Evolutionary conservation across 768 basidiomycete species (phyloP).

Genomic region (Multifurca ochricompacta): DNA sequence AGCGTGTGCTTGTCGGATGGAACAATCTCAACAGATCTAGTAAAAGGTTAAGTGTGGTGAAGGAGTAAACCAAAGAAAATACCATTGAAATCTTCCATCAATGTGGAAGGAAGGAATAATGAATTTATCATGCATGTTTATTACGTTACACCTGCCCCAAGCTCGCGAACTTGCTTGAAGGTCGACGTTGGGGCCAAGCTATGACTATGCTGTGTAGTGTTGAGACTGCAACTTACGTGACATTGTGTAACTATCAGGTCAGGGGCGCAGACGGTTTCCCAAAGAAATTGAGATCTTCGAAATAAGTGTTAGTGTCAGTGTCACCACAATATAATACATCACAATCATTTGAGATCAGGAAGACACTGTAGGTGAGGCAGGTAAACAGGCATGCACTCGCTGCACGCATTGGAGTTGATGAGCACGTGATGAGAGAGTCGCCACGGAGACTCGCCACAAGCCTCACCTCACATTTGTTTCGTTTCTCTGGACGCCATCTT

Average conservation of each 20-base stretch:
- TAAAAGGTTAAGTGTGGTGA: neutral
- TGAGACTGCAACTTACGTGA: neutral
- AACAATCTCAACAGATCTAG: neutral
- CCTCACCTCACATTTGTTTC: neutral
- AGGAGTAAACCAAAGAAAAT: neutral
- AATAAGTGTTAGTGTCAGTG: neutral
- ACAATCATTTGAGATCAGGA: too few species aligned
- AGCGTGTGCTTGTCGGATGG: neutral
- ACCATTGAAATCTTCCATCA: neutral
- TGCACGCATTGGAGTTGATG: neutral
- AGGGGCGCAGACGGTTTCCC: neutral
- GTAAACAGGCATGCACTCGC: too few species aligned
- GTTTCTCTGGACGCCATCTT: neutral
- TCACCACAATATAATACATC: too few species aligned
- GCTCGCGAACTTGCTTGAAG: too few species aligned
- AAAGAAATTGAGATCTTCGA: neutral
- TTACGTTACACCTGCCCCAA: neutral
- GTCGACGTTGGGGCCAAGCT: too few species aligned
- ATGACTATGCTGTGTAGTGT: too few species aligned
- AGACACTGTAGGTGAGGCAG: too few species aligned
- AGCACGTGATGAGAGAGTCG: conserved; percentile 14
- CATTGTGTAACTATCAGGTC: neutral
- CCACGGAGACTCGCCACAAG: conserved; percentile 11
- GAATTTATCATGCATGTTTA: neutral
- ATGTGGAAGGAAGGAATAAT: neutral